Conservation (phyloP, 23 red algal genomes). For the Cyanidiococcus yangmingshanensis region DNA sequence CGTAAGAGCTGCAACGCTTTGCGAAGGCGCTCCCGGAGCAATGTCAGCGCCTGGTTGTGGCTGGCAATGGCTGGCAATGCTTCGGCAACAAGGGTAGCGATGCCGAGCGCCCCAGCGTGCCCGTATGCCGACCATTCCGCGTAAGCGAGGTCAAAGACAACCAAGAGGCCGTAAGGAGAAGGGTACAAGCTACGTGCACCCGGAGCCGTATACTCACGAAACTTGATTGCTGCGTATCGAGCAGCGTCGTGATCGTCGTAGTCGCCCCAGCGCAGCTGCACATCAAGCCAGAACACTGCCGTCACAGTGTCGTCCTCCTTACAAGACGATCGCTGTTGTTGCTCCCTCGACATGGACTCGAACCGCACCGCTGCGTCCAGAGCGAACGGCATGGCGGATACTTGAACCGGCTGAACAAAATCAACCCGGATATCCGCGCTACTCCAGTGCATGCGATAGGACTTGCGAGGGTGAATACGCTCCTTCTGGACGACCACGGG, state of each 20-base stretch:
- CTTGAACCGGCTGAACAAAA: conserved; percentile 59
- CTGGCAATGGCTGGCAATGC: conserved; percentile 79
- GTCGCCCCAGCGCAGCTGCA: conserved; percentile 95
- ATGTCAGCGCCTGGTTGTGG: conserved; percentile 74
- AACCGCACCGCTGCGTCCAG: conserved; percentile 28
- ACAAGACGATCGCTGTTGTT: neutral
- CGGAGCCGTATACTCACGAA: conserved; percentile 75
- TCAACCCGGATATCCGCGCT: conserved; percentile 91
- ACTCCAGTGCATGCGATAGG: conserved; percentile 96
- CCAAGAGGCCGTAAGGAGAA: conserved; percentile 61
- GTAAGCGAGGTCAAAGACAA: conserved; percentile 91
- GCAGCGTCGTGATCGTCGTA: conserved; percentile 92
- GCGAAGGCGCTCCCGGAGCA: conserved; percentile 77
- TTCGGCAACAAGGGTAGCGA: neutral
- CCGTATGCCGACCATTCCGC: conserved; percentile 74
- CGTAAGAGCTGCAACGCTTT: conserved; percentile 89
- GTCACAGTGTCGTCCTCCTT: neutral
- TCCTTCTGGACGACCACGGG: conserved; percentile 57
- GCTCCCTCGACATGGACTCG: neutral
- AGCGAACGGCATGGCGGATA: conserved; percentile 34
- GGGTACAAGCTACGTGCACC: conserved; percentile 86
- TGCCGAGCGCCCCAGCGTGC: conserved; percentile 22
- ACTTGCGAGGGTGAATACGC: conserved; percentile 93
- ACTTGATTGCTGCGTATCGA: conserved; percentile 70
- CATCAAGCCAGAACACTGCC: conserved; percentile 86